These are phyloP conservation scores for Coprinopsis marcescibilis DNA, from an alignment of 768 basidiomycete genomes.

Conservation along the genomic window DNA sequence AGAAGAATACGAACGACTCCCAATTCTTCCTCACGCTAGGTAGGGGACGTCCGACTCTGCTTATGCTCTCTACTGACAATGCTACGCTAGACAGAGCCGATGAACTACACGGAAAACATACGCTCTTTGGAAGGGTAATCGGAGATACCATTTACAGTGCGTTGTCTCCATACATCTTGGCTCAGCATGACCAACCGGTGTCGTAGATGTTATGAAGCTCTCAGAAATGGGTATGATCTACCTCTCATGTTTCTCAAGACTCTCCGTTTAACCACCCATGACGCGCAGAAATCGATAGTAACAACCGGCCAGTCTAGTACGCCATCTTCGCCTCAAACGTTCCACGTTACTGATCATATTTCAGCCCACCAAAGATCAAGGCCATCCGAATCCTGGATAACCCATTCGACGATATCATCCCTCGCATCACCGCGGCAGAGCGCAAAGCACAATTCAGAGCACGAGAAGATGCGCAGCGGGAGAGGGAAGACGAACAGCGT, in stretches of 20 bases:
- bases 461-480: constrained; percentile 64
- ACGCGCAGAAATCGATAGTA: constrained; percentile 59
- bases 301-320: constrained; percentile 78
- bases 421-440: constrained; percentile 94
- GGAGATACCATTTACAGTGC: constrained; percentile 88
- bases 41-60: constrained; percentile 22
- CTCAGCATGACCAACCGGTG: constrained; percentile 1
- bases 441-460: constrained; percentile 80
- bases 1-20: constrained; percentile 84
- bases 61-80: constrained; percentile 1
- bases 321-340: constrained; percentile 21
- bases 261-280: not conserved
- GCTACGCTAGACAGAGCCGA: constrained; percentile 71
- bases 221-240: constrained; percentile 70
- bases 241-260: not conserved
- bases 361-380: constrained; percentile 88
- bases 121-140: constrained; percentile 84
- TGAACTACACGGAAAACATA: constrained; percentile 91
- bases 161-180: not conserved
- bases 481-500: constrained; percentile 70
- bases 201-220: constrained; percentile 83
- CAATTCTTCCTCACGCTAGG: constrained; percentile 96
- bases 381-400: constrained; percentile 83
- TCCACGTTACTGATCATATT: not conserved
- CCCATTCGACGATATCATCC: constrained; percentile 92